Conservation (phyloP, 768 basidiomycete genomes). For the Pulveroboletus frians region DNA sequence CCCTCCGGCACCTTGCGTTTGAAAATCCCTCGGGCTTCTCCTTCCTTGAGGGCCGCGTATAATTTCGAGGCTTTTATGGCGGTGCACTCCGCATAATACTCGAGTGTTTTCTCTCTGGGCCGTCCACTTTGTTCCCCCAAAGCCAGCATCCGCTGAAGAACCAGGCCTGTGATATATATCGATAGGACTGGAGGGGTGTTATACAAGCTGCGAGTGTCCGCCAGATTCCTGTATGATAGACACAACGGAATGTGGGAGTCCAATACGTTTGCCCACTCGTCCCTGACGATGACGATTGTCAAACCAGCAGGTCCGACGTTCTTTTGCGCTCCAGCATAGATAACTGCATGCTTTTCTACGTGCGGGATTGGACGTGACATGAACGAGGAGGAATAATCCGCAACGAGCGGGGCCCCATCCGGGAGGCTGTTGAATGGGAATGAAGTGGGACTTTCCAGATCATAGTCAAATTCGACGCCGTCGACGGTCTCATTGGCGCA, state of each 20-base stretch:
- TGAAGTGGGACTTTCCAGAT: slow-evolving; percentile 47
- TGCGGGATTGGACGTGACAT: slow-evolving; percentile 89
- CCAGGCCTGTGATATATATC: slow-evolving; percentile 86
- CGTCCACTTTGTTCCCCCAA: slow-evolving; percentile 15
- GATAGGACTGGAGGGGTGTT: slow-evolving; percentile 93
- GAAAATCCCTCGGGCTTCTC: slow-evolving; percentile 66
- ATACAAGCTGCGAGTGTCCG: slow-evolving; percentile 71
- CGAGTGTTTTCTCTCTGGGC: slow-evolving; percentile 52
- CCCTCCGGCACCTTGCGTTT: slow-evolving; percentile 66
- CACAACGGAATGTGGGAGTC: slow-evolving; percentile 83
- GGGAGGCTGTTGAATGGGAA: slow-evolving; percentile 83
- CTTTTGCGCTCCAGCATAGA: slow-evolving; percentile 97
- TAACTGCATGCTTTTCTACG: slow-evolving; percentile 85
- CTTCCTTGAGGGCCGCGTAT: slow-evolving; percentile 67
- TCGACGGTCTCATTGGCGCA: slow-evolving; percentile 99
- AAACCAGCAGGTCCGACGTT: slow-evolving; percentile 94
- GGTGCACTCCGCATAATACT: slow-evolving; percentile 62
- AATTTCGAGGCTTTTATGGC: slow-evolving; percentile 69
- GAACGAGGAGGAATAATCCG: slow-evolving; percentile 95
- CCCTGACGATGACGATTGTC: slow-evolving; percentile 89
- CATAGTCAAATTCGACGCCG: slow-evolving; percentile 79
- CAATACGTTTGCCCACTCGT: slow-evolving; percentile 63
- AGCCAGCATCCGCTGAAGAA: slow-evolving; percentile 63
- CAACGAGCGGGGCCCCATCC: slow-evolving; percentile 70
- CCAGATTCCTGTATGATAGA: slow-evolving; percentile 78